phyloP scores from a whole-genome alignment of 2,329 filamentous ascomycete genomes.

The Exophiala spinifera region DNA sequence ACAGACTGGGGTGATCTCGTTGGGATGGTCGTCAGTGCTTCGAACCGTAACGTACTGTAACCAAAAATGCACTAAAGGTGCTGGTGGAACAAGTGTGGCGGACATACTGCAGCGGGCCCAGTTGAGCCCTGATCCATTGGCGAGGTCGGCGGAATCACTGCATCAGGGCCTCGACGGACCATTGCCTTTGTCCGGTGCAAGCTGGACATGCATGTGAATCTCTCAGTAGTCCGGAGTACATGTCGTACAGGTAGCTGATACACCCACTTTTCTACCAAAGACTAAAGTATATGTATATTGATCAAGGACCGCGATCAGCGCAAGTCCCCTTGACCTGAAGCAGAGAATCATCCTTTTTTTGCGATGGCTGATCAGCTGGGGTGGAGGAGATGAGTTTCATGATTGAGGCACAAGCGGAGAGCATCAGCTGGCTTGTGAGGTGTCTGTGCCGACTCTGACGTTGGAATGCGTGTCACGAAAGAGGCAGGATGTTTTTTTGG shows the following conservation, averaged over 20 bases:
- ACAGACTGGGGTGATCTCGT: slow-evolving; percentile 13
- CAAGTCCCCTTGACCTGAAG: neutral
- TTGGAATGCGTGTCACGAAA: neutral
- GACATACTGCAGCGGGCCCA: neutral
- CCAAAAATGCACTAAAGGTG: slow-evolving; percentile 7
- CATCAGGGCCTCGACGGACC: too few relatives aligned
- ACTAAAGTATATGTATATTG: too few relatives aligned
- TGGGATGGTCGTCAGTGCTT: slow-evolving; percentile 6
- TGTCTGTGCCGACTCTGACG: slow-evolving; percentile 8
- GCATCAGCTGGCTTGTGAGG: slow-evolving; percentile 1
- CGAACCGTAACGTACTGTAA: slow-evolving; percentile 17
- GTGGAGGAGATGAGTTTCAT: slow-evolving; percentile 3
- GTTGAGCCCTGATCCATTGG: too few relatives aligned
- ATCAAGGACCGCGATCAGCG: neutral
- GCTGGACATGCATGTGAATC: too few relatives aligned
- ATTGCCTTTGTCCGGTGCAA: too few relatives aligned
- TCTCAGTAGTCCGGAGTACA: too few relatives aligned
- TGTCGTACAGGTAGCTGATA: neutral
- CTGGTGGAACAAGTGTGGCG: slow-evolving; percentile 24
- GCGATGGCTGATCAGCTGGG: neutral
- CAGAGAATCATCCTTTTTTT: neutral
- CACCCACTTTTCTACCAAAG: too few relatives aligned
- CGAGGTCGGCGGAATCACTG: too few relatives aligned
- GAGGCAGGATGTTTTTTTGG: too few relatives aligned
- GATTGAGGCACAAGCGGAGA: slow-evolving; percentile 4